Conservation (phyloP, 768 basidiomycete species). For the Lepiota venenata region DNA sequence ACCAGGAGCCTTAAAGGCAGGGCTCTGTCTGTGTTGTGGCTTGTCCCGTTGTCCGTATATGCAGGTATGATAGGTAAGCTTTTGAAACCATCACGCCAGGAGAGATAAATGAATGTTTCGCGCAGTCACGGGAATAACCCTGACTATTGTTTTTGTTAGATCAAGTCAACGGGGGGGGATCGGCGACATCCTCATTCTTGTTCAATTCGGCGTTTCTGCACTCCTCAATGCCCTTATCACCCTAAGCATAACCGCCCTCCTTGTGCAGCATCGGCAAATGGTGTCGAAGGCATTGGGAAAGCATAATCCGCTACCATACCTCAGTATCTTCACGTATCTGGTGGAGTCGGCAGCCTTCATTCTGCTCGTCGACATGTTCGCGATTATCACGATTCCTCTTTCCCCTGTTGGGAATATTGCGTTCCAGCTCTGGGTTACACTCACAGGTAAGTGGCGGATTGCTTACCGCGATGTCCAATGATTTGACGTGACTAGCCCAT, state of each 20-base stretch:
- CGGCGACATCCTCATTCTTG: background rate
- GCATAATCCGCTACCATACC: background rate
- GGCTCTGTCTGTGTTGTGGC: background rate
- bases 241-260: constrained; percentile 3
- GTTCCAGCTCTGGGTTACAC: background rate
- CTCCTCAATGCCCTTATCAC: constrained; percentile 15
- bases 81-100: background rate
- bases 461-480: no score
- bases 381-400: background rate
- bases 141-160: background rate
- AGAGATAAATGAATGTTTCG: background rate
- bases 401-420: background rate
- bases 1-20: background rate
- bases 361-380: background rate
- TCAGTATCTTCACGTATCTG: background rate
- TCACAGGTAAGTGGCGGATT: background rate
- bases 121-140: background rate
- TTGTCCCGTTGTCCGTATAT: background rate
- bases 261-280: constrained; percentile 8
- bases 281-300: constrained; percentile 9
- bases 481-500: background rate
- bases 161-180: background rate
- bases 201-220: background rate
- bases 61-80: background rate
- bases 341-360: background rate